Percentiles rank a stretch among this genome's conserved stretches.
These are phyloP conservation scores for Aspergillus spinulosporus DNA, from an alignment of 2,329 filamentous ascomycete genomes.

Conservation along the genomic window DNA sequence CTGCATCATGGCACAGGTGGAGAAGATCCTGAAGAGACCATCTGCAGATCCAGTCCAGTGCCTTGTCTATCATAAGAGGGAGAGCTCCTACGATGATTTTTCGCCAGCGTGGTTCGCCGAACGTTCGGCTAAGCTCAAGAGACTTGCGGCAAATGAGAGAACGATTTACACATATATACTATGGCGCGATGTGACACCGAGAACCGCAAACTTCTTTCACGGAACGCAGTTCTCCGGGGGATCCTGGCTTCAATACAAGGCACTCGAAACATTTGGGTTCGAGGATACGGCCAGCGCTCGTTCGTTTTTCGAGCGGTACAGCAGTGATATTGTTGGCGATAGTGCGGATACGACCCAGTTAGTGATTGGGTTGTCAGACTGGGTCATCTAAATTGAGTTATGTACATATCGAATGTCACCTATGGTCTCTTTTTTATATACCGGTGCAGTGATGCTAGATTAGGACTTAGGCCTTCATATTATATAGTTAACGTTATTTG, in stretches of 20 bases:
- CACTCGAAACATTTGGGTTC: not conserved
- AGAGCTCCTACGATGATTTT: not conserved
- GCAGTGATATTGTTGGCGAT: too few species aligned
- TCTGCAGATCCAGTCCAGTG: too few species aligned
- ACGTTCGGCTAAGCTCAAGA: not conserved
- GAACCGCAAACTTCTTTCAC: not conserved
- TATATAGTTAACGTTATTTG: too few species aligned
- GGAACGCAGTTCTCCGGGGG: slow-evolving; percentile 2
- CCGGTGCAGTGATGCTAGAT: too few species aligned
- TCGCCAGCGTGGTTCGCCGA: not conserved
- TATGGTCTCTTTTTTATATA: too few species aligned
- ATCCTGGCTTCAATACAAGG: not conserved
- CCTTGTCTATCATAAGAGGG: not conserved
- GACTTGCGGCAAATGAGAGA: not conserved
- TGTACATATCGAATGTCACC: too few species aligned
- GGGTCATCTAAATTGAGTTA: too few species aligned
- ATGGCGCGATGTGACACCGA: slow-evolving; percentile 3
- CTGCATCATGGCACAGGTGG: not conserved
- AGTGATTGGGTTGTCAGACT: too few species aligned
- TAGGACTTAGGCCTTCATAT: too few species aligned
- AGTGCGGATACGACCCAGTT: too few species aligned
- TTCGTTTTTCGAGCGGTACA: too few species aligned
- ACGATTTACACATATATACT: not conserved
- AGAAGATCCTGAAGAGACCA: not conserved
- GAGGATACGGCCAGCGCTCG: too few species aligned